Base-by-base conservation (phyloP, 805 yeast species). In the Wickerhamiella hasegawae region DNA sequence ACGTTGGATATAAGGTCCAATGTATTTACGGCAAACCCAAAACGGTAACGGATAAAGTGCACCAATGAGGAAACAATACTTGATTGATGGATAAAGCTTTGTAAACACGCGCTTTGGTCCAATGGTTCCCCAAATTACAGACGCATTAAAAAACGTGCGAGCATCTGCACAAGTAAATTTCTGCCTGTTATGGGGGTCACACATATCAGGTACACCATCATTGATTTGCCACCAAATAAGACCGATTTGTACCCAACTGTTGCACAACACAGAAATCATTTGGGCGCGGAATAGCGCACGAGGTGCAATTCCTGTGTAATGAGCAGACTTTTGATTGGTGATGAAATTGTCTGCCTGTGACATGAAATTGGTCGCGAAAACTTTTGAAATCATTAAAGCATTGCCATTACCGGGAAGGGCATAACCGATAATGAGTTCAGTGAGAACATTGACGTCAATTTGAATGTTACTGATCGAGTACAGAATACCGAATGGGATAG, bases 61-160 rank as follows among this genome's bases (percentile, higher is more conserved):
- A 12, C 82, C 82, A 37, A 73, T 57, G 25, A 75, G 54, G 60
- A 76, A 76, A 41, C 76, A 67, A 66, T 70, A 75, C 48, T 69
- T 67, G 41, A 76, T 53, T 5, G 65, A 57, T 1, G 82, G 81
- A 46, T 76, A 76, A 5, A 74, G 47, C 0, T 69, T 69, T 37
- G 63, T 57, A 34, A 58, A 53, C n/a, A 55, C 47, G 5, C 57
- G 48, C 49, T 69, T 69, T 4, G 81, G 79, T 3, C 79, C 80
- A 48, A 74, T 64, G 4, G 61, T 49, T 43, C 76, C 76, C 73
- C 75, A 71, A 34, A 66, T 46, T 16, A 71, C 63, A 4, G 73
- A 65, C 3, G 72, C 66, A 26, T 63, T 51, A 50, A 58, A 68
- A 53, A 63, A 66, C 9, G 63, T 53, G 17, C 51, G 47, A 16